A percentile compares a stretch with the other conserved stretches of the same genome.
These are phyloP conservation scores for Salvia hispanica DNA, from an alignment of 257 asterid genomes.

Conservation along the genomic window DNA sequence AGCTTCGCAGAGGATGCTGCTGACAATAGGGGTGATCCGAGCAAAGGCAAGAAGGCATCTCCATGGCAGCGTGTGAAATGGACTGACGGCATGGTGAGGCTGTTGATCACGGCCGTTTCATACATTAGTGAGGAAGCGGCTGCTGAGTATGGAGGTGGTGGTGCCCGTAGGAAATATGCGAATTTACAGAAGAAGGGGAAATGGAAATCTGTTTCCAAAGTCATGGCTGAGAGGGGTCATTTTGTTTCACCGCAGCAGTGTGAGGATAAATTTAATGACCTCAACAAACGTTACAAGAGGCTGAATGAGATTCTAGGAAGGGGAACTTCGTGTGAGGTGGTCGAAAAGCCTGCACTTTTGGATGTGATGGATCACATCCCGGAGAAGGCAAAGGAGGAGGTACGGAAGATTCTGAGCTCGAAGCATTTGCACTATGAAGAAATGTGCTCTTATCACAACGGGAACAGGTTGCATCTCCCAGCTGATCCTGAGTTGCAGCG, in stretches of 20 bases:
- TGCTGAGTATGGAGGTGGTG: constrained; percentile 46
- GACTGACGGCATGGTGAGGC: constrained; percentile 66
- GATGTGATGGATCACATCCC: constrained; percentile 70
- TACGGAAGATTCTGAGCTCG: constrained; percentile 69
- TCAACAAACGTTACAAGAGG: constrained; percentile 84
- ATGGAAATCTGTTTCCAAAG: constrained; percentile 83
- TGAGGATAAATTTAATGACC: constrained; percentile 90
- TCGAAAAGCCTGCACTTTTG: constrained; percentile 69
- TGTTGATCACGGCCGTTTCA: constrained; percentile 73
- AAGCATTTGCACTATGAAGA: constrained; percentile 91
- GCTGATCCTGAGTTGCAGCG: constrained; percentile 73
- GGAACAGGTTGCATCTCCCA: constrained; percentile 74
- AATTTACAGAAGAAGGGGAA: constrained; percentile 75
- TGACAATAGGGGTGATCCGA: constrained; percentile 30
- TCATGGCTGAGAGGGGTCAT: constrained; percentile 85
- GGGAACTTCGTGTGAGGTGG: constrained; percentile 86
- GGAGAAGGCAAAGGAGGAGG: constrained; percentile 76
- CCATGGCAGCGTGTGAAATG: constrained; percentile 60
- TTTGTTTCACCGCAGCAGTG: constrained; percentile 90
- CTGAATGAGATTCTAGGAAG: constrained; percentile 85
- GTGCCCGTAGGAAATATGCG: constrained; percentile 47
- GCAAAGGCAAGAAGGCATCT: constrained; percentile 56
- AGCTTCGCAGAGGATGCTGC: constrained; percentile 55
- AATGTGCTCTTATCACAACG: constrained; percentile 87
- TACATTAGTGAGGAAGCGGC: constrained; percentile 69